These are phyloP conservation scores for Beta vulgaris DNA, from an alignment of 148 eudicot species.

Conservation along the genomic window DNA sequence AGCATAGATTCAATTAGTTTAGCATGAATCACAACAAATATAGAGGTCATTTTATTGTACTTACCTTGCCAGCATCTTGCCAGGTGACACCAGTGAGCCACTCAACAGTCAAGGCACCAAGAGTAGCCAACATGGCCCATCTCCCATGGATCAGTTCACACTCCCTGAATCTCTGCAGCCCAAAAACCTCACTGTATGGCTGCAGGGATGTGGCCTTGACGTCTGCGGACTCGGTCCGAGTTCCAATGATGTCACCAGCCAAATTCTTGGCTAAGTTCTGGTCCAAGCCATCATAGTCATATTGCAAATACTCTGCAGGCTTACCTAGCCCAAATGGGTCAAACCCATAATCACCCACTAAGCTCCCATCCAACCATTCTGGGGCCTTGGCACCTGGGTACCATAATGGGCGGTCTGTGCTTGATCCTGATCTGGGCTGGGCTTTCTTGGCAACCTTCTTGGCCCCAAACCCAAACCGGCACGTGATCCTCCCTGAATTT, in stretches of 20 bases:
- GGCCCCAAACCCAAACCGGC: constrained; percentile 73
- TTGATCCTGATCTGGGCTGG: constrained; percentile 21
- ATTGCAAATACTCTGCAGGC: constrained; percentile 91
- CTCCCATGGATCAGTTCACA: constrained; percentile 93
- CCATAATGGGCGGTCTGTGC: constrained; percentile 76
- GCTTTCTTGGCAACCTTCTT: constrained; percentile 56
- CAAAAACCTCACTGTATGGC: constrained; percentile 90
- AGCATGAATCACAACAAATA: background rate
- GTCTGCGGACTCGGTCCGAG: constrained; percentile 60
- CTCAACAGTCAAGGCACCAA: constrained; percentile 89
- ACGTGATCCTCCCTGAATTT: constrained; percentile 46
- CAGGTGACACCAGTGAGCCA: constrained; percentile 95
- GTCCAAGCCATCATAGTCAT: constrained; percentile 72
- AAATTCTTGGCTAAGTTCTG: constrained; percentile 86
- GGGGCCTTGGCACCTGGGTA: constrained; percentile 90
- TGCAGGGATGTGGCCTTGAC: constrained; percentile 71
- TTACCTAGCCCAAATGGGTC: constrained; percentile 95
- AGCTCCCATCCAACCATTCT: constrained; percentile 62
- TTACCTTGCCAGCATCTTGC: constrained; percentile 99
- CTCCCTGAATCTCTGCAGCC: constrained; percentile 93
- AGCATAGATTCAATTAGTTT: background rate
- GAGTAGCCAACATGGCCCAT: constrained; percentile 98
- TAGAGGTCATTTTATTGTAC: background rate
- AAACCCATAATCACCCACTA: constrained; percentile 88
- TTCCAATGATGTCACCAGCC: constrained; percentile 78